phyloP scores from a whole-genome alignment of 768 basidiomycete species.

The Panellus pusillus region DNA sequence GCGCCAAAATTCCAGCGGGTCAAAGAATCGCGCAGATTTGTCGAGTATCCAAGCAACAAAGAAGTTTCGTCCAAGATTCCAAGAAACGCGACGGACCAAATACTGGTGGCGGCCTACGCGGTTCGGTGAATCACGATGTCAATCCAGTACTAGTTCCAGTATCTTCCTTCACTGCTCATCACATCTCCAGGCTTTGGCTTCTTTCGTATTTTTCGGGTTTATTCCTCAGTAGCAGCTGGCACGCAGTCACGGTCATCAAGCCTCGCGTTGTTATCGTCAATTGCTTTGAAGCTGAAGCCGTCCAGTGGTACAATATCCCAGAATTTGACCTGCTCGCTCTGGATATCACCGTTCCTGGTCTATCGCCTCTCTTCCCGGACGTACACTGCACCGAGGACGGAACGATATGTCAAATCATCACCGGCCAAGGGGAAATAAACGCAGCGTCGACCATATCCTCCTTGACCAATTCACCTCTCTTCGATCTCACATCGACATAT shows the following conservation, averaged over 20 bases:
- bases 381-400: slow-evolving; percentile 32
- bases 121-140: too few relatives aligned
- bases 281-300: slow-evolving; percentile 14
- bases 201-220: slow-evolving; percentile 4
- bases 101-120: too few relatives aligned
- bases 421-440: slow-evolving; percentile 38
- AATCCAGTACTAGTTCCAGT: too few relatives aligned
- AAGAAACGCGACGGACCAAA: too few relatives aligned
- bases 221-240: background rate
- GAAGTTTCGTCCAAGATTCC: too few relatives aligned
- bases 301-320: slow-evolving; percentile 25
- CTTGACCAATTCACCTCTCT: slow-evolving; percentile 27
- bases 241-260: slow-evolving; percentile 4
- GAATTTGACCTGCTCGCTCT: slow-evolving; percentile 28
- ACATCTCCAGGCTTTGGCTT: slow-evolving; percentile 1
- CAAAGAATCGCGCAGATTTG: slow-evolving; percentile 21
- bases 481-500: slow-evolving; percentile 36
- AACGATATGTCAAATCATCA: slow-evolving; percentile 33
- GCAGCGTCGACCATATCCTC: slow-evolving; percentile 34
- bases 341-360: slow-evolving; percentile 33
- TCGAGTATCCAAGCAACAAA: too few relatives aligned
- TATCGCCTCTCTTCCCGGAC: slow-evolving; percentile 36
- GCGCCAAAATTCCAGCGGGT: too few relatives aligned
- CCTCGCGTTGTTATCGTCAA: slow-evolving; percentile 10
- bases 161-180: background rate